Evolutionary conservation across 1,139 yeast species (phyloP).

Genomic region (Candida sojae): DNA sequence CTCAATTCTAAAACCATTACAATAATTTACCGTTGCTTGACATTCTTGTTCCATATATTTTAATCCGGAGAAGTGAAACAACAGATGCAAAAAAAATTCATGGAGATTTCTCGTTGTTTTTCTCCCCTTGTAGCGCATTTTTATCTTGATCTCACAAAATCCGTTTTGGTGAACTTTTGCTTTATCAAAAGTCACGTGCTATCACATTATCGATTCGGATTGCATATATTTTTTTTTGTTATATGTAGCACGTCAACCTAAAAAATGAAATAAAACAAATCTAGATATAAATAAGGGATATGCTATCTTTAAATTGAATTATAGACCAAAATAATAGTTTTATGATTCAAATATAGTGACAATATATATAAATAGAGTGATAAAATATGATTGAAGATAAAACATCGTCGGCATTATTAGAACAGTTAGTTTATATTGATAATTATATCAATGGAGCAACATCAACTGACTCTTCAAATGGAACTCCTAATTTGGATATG

Average conservation of each 20-base stretch:
- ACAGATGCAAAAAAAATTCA: no score
- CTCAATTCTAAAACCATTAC: no score
- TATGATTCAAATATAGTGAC: neutral
- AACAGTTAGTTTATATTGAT: constrained; percentile 76
- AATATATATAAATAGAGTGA: no score
- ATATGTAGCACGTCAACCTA: no score
- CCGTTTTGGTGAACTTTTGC: neutral
- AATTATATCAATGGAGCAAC: constrained; percentile 57
- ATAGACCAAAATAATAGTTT: neutral
- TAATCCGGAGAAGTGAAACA: no score
- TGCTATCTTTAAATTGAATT: no score
- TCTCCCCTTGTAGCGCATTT: neutral
- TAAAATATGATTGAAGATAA: constrained; percentile 28
- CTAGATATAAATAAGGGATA: no score
- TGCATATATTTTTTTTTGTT: neutral
- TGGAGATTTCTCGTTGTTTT: neutral
- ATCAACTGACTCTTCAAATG: constrained; percentile 13
- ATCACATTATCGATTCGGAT: neutral
- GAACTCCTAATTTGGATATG: constrained; percentile 46
- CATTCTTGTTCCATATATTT: no score
- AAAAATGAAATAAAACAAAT: no score
- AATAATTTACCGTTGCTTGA: no score
- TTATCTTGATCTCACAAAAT: no score
- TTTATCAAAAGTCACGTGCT: neutral
- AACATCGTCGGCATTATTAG: constrained; percentile 69